Evolutionary conservation across 108 stramenopile genomes (phyloP).

Genomic region (Ochromonas danica): DNA sequence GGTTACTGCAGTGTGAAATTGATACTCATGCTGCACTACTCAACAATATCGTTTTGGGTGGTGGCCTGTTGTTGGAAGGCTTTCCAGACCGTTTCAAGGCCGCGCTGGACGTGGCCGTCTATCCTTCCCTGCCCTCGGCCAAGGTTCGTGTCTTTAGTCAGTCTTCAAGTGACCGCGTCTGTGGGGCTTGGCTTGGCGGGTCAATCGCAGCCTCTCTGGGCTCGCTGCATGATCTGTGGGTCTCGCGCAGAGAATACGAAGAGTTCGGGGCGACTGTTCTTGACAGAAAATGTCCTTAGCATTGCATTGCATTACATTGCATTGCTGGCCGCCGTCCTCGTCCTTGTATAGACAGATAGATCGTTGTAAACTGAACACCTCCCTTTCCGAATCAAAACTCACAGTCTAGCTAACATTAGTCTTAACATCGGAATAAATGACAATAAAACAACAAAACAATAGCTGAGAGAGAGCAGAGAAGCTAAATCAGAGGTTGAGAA

Average conservation of each 20-base stretch:
- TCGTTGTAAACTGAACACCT: too few relatives aligned
- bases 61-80: background rate
- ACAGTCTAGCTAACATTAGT: too few relatives aligned
- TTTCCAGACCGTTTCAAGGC: background rate
- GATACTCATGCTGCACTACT: background rate
- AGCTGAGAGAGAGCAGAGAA: too few relatives aligned
- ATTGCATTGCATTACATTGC: too few relatives aligned
- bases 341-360: too few relatives aligned
- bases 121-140: background rate
- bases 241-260: slow-evolving; percentile 5
- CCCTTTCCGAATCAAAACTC: too few relatives aligned
- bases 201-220: slow-evolving; percentile 20
- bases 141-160: background rate
- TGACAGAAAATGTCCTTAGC: slow-evolving; percentile 30
- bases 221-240: slow-evolving; percentile 26
- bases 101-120: background rate
- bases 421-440: too few relatives aligned
- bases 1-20: background rate
- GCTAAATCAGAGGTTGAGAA: too few relatives aligned
- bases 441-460: too few relatives aligned
- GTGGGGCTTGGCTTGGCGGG: slow-evolving; percentile 12
- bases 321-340: too few relatives aligned
- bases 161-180: background rate
- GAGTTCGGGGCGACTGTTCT: slow-evolving; percentile 3
- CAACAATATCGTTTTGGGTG: slow-evolving; percentile 5